Conservation (phyloP, 2,329 filamentous ascomycete species). For the Trichoderma sp. region DNA sequence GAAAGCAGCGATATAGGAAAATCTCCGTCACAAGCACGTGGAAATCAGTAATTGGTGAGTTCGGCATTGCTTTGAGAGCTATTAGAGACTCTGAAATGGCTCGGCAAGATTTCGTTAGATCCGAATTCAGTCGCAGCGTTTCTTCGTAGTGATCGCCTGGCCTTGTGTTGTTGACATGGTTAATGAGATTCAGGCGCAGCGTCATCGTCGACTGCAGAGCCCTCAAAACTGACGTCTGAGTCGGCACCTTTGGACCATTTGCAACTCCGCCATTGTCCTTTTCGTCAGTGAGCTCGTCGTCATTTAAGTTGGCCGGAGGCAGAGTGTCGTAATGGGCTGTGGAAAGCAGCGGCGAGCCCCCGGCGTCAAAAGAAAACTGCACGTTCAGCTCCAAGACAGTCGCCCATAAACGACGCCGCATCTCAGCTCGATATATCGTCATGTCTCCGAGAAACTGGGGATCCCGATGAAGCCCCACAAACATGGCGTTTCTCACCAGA, state of each 20-base stretch:
- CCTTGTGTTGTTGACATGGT: slow-evolving; percentile 53
- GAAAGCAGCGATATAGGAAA: slow-evolving; percentile 51
- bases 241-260: slow-evolving; percentile 33
- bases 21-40: slow-evolving; percentile 50
- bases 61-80: slow-evolving; percentile 41
- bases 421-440: slow-evolving; percentile 54
- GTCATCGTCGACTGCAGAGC: slow-evolving; percentile 50
- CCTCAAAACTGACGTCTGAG: slow-evolving; percentile 56
- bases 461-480: slow-evolving; percentile 63
- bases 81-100: slow-evolving; percentile 41
- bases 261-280: slow-evolving; percentile 33
- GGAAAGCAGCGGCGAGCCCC: slow-evolving; percentile 54
- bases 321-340: slow-evolving; percentile 54
- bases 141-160: slow-evolving; percentile 51
- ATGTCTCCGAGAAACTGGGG: slow-evolving; percentile 54
- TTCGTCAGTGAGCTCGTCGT: slow-evolving; percentile 52
- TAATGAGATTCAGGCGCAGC: slow-evolving; percentile 49
- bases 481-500: slow-evolving; percentile 58
- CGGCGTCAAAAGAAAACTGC: slow-evolving; percentile 55
- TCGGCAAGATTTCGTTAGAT: slow-evolving; percentile 48
- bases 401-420: slow-evolving; percentile 60
- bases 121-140: slow-evolving; percentile 51
- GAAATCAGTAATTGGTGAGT: slow-evolving; percentile 41
- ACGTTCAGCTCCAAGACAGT: slow-evolving; percentile 60
- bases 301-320: slow-evolving; percentile 56